Evolutionary conservation across 805 yeast species (phyloP).

Genomic region (Teunomyces tritomae): DNA sequence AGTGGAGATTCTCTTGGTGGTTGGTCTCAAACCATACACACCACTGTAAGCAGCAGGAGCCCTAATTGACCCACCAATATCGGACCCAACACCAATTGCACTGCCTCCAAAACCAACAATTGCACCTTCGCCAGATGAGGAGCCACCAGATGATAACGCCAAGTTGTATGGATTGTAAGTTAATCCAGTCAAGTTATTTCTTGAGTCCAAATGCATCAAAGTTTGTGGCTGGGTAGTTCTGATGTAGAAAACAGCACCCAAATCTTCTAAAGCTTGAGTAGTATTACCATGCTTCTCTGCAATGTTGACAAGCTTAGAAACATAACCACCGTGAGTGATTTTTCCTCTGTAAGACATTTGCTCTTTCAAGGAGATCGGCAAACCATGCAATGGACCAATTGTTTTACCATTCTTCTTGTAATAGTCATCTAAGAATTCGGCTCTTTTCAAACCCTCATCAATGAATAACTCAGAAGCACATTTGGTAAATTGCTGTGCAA

Average conservation of each 20-base stretch:
- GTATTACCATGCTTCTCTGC: constrained; percentile 47
- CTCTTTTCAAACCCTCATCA: constrained; percentile 57
- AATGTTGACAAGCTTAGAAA: constrained; percentile 47
- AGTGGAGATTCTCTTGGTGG: constrained; percentile 49
- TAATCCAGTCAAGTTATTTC: constrained; percentile 58
- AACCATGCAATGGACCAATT: constrained; percentile 64
- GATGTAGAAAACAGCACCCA: constrained; percentile 59
- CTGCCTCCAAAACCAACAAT: constrained; percentile 58
- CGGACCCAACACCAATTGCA: constrained; percentile 64
- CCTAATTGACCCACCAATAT: constrained; percentile 70
- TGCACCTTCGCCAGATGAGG: constrained; percentile 73
- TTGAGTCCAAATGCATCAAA: constrained; percentile 66
- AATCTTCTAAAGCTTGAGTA: constrained; percentile 43
- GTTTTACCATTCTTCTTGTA: constrained; percentile 46
- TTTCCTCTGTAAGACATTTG: constrained; percentile 55
- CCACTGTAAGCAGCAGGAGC: constrained; percentile 68
- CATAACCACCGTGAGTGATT: constrained; percentile 61
- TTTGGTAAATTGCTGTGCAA: constrained; percentile 62
- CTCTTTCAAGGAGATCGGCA: constrained; percentile 65
- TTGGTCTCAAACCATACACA: constrained; percentile 60
- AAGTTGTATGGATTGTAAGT: constrained; percentile 59
- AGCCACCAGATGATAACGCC: constrained; percentile 64
- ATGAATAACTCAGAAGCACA: constrained; percentile 60
- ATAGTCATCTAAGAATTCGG: constrained; percentile 53
- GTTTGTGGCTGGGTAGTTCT: constrained; percentile 70